Percentiles rank a stretch among this genome's conserved stretches.
phyloP scores from a whole-genome alignment of 2,329 filamentous ascomycete genomes.

The Fusarium chlamydosporum region DNA sequence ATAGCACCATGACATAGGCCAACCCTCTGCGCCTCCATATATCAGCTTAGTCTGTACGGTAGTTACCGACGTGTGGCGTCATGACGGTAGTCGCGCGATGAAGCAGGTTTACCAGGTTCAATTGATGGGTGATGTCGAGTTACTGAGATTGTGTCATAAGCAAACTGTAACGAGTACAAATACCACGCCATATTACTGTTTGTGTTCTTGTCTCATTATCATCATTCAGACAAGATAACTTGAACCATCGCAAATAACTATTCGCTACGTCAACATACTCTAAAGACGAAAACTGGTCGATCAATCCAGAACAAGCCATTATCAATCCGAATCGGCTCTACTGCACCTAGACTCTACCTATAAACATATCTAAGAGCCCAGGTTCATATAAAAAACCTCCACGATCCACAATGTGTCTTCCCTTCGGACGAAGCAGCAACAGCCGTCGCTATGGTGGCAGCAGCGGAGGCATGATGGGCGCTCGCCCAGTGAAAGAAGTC shows the following conservation, averaged over 20 bases:
- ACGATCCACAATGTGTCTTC: slow-evolving; percentile 22
- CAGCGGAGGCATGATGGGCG: slow-evolving; percentile 23
- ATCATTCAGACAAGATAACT: neutral
- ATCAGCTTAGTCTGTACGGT: neutral
- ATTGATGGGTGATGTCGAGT: neutral
- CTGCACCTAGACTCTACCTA: neutral
- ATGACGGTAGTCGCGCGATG: slow-evolving; percentile 18
- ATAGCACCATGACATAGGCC: slow-evolving; percentile 27
- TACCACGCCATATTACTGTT: neutral
- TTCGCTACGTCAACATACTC: neutral
- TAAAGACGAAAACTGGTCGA: neutral
- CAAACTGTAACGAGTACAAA: neutral
- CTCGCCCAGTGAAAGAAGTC: slow-evolving; percentile 23
- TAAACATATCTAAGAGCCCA: neutral
- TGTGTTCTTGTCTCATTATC: neutral
- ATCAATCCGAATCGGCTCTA: neutral
- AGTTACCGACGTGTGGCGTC: slow-evolving; percentile 16
- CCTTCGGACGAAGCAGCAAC: slow-evolving; percentile 16
- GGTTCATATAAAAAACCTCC: neutral
- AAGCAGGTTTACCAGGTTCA: neutral
- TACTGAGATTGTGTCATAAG: neutral
- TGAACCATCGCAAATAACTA: neutral
- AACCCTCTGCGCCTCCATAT: slow-evolving; percentile 10
- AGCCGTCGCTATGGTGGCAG: slow-evolving; percentile 1
- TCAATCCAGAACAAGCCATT: neutral